Evolutionary conservation across 495 filamentous ascomycete species (phyloP).

Genomic region (Podospora fimiseda): DNA sequence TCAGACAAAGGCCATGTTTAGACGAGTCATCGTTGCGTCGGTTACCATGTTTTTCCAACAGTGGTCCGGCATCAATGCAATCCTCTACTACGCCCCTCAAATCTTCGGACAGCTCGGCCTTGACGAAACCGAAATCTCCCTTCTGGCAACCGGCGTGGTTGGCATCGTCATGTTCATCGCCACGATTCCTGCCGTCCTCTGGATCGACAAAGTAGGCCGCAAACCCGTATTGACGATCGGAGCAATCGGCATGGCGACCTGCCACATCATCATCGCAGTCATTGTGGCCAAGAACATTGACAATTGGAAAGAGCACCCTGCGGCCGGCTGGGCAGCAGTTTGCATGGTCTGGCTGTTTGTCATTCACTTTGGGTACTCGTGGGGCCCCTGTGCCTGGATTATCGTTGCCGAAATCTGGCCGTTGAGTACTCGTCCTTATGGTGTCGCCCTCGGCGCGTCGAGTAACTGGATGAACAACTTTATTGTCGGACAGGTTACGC

Average conservation of each 20-base stretch:
- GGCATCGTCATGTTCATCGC: constrained; percentile 68
- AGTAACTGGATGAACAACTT: constrained; percentile 52
- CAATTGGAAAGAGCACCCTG: constrained; percentile 50
- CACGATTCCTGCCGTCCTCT: constrained; percentile 63
- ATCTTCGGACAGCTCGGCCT: constrained; percentile 69
- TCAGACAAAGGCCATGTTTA: constrained; percentile 66
- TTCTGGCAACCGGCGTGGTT: constrained; percentile 74
- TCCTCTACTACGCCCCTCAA: constrained; percentile 66
- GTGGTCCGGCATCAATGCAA: constrained; percentile 68
- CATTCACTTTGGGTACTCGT: constrained; percentile 71
- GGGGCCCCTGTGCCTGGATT: constrained; percentile 68
- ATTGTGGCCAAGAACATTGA: constrained; percentile 61
- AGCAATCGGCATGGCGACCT: constrained; percentile 53
- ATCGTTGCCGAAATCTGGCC: constrained; percentile 74
- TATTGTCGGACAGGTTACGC: constrained; percentile 66
- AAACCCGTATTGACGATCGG: constrained; percentile 53
- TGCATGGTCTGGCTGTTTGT: constrained; percentile 81
- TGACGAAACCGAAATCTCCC: constrained; percentile 52
- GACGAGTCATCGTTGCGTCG: constrained; percentile 60
- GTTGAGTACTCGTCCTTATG: constrained; percentile 63
- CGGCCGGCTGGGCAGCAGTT: constrained; percentile 71
- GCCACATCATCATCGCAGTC: constrained; percentile 67
- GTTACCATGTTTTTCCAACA: constrained; percentile 73
- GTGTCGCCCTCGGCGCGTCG: constrained; percentile 63
- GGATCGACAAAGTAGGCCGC: constrained; percentile 54